Percentiles rank a stretch among this genome's conserved stretches.
Evolutionary conservation across 1,284 basidiomycete species (phyloP).

Genomic region (Pseudozyma sp.): DNA sequence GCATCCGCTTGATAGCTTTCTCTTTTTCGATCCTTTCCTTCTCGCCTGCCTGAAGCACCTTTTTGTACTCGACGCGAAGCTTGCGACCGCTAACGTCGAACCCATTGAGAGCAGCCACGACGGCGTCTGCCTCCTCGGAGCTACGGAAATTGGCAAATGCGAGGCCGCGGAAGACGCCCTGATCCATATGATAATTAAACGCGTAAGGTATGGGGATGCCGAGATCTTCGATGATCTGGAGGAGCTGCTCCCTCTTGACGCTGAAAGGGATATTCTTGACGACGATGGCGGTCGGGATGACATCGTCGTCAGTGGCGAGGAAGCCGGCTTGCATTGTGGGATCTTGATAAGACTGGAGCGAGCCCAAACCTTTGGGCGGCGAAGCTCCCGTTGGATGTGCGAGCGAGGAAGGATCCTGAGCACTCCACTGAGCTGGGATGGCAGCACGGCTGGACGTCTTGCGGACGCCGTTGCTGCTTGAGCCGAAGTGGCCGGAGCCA

Average conservation of each 20-base stretch:
- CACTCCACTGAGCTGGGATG: constrained; percentile 51
- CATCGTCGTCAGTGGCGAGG: constrained; percentile 80
- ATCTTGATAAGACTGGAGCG: constrained; percentile 19
- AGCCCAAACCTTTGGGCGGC: constrained; percentile 23
- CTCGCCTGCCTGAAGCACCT: constrained; percentile 96
- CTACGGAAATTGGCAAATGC: constrained; percentile 99
- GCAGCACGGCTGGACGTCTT: constrained; percentile 40
- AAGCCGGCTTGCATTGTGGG: not conserved
- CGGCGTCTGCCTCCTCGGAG: constrained; percentile 89
- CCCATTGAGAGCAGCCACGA: constrained; percentile 92
- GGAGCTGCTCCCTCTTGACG: constrained; percentile 92
- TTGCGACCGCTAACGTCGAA: constrained; percentile 95
- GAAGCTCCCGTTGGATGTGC: constrained; percentile 30
- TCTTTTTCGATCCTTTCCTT: constrained; percentile 99
- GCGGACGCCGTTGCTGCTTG: constrained; percentile 24
- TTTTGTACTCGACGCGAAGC: constrained; percentile 98
- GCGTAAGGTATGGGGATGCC: constrained; percentile 98
- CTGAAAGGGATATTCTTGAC: constrained; percentile 99
- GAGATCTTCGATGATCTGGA: constrained; percentile 93
- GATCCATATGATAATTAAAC: constrained; percentile 77
- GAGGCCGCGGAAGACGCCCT: constrained; percentile 89
- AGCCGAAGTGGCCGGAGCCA: constrained; percentile 46
- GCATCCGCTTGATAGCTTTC: constrained; percentile 98
- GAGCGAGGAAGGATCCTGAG: constrained; percentile 34
- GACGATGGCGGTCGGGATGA: constrained; percentile 98